phyloP scores from a whole-genome alignment of 352 stramenopile genomes.

The Phytopythium chamaehyphon region DNA sequence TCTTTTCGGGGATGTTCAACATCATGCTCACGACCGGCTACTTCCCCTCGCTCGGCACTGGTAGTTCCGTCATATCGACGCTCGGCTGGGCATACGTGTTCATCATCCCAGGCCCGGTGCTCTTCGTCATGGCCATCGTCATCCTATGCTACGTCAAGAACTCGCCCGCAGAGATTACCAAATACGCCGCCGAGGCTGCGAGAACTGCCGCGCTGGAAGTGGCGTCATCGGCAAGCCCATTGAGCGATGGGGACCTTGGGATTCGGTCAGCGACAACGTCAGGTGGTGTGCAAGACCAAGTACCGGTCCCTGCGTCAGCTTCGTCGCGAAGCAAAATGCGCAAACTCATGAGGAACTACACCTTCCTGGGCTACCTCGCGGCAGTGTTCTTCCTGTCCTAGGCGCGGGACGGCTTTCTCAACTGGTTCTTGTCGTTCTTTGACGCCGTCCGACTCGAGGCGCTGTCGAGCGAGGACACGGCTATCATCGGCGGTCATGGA shows the following conservation, averaged over 20 bases:
- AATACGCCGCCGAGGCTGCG: constrained; percentile 16
- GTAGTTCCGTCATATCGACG: constrained; percentile 54
- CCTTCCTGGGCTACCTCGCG: constrained; percentile 61
- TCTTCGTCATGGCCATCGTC: constrained; percentile 53
- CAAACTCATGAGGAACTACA: constrained; percentile 47
- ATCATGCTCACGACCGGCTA: constrained; percentile 75
- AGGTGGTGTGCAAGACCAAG: not conserved
- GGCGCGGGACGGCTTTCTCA: constrained; percentile 64
- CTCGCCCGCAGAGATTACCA: constrained; percentile 41
- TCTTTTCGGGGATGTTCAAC: constrained; percentile 77
- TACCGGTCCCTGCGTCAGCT: constrained; percentile 8
- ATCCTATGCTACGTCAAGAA: constrained; percentile 56
- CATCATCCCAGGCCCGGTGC: constrained; percentile 43
- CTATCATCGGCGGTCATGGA: constrained; percentile 74
- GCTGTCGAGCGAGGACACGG: constrained; percentile 45
- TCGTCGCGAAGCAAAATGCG: constrained; percentile 49
- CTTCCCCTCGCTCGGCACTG: constrained; percentile 62
- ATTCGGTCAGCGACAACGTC: not conserved
- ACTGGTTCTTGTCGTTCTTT: constrained; percentile 79
- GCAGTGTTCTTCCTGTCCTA: constrained; percentile 73
- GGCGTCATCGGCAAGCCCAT: constrained; percentile 4
- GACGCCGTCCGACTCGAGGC: constrained; percentile 45
- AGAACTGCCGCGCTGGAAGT: not conserved
- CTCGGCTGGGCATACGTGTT: constrained; percentile 73
- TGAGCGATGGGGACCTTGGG: not conserved